Evolutionary conservation across 148 eudicot genomes (phyloP).

Genomic region (Drosera capensis): DNA sequence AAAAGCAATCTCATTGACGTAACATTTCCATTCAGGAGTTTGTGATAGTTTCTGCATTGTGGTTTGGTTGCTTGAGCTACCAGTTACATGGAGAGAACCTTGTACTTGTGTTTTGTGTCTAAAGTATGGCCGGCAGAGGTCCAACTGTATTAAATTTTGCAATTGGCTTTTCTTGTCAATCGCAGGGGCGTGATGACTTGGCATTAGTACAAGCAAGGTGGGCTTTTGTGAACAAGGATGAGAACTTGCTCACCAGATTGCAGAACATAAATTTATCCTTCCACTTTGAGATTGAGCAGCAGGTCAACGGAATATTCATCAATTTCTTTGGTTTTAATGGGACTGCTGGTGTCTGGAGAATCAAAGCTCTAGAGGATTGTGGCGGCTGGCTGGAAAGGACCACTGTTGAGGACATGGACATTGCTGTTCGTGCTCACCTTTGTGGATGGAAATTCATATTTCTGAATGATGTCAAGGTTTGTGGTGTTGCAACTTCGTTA

Average conservation of each 20-base stretch:
- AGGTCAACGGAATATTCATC: slow-evolving; percentile 85
- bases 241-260: slow-evolving; percentile 84
- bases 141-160: neutral
- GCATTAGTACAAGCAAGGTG: slow-evolving; percentile 95
- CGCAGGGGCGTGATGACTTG: slow-evolving; percentile 70
- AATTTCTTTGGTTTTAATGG: slow-evolving; percentile 98
- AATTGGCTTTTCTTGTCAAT: slow-evolving; percentile 2
- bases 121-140: too few species aligned
- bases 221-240: slow-evolving; percentile 88
- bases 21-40: neutral
- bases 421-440: slow-evolving; percentile 97
- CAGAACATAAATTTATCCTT: slow-evolving; percentile 81
- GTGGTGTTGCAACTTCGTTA: neutral
- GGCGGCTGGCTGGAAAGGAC: slow-evolving; percentile 98
- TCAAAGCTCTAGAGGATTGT: slow-evolving; percentile 84
- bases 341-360: slow-evolving; percentile 99
- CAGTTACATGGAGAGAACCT: too few species aligned
- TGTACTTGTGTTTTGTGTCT: too few species aligned
- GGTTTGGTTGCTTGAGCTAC: neutral
- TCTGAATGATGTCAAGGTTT: slow-evolving; percentile 81
- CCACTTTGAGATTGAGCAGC: slow-evolving; percentile 99
- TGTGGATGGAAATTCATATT: slow-evolving; percentile 94
- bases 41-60: neutral
- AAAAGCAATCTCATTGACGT: too few species aligned
- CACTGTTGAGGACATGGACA: slow-evolving; percentile 98